Percentiles rank a stretch among this genome's conserved stretches.
Conservation (phyloP, 2,329 filamentous ascomycete species). For the Grosmannia clavigera region DNA sequence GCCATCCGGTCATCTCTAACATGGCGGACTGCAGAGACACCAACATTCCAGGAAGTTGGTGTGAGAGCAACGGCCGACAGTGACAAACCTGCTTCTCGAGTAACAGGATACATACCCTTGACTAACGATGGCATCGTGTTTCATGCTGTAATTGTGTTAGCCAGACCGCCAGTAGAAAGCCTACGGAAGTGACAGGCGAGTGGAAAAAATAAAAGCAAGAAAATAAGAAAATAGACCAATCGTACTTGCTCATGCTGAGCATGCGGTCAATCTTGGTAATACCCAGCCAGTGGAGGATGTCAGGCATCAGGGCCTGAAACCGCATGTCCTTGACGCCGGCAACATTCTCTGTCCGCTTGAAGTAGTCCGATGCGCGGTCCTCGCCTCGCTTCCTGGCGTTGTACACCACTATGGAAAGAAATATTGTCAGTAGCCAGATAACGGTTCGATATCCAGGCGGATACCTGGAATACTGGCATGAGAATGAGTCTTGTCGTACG, state of each 20-base stretch:
- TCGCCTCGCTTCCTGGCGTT: constrained; percentile 71
- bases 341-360: constrained; percentile 95
- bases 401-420: constrained; percentile 43
- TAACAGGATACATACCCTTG: constrained; percentile 47
- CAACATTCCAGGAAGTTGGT: neutral
- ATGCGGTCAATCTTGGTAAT: constrained; percentile 98
- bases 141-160: constrained; percentile 49
- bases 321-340: constrained; percentile 95
- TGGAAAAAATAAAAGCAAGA: neutral
- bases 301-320: constrained; percentile 96
- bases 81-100: too few species aligned
- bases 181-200: neutral
- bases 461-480: neutral
- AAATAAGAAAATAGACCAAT: constrained; percentile 9
- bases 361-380: constrained; percentile 81
- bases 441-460: too few species aligned
- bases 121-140: constrained; percentile 77
- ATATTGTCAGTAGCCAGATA: neutral
- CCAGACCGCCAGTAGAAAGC: neutral
- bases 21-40: neutral
- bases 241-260: constrained; percentile 94
- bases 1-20: too few species aligned
- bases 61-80: too few species aligned
- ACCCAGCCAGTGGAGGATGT: constrained; percentile 94
- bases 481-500: constrained; percentile 7